Evolutionary conservation across 2,329 filamentous ascomycete species (phyloP).

Genomic region (Penicillium sclerotigenum): DNA sequence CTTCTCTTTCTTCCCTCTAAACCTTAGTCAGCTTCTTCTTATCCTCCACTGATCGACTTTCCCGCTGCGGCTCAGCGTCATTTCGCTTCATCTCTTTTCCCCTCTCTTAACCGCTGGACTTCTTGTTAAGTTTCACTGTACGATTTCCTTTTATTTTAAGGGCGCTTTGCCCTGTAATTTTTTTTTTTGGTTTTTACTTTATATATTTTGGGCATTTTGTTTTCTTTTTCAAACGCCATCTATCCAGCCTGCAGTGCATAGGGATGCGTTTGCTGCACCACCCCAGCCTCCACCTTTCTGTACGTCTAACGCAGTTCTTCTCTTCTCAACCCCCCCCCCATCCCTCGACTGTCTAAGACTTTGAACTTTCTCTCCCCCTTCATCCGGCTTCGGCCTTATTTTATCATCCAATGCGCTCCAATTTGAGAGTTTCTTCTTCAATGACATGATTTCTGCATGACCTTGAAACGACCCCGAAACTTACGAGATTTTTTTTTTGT

Average conservation of each 20-base stretch:
- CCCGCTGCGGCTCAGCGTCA: constrained; percentile 29
- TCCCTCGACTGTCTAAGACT: constrained; percentile 11
- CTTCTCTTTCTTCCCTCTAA: constrained; percentile 15
- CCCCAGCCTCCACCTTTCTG: constrained; percentile 23
- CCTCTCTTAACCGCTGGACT: constrained; percentile 10
- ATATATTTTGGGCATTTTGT: neutral
- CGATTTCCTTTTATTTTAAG: constrained; percentile 6
- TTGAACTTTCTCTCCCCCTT: constrained; percentile 30
- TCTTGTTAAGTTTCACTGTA: constrained; percentile 5
- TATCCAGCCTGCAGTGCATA: constrained; percentile 19
- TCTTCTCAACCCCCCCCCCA: constrained; percentile 8
- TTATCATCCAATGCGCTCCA: constrained; percentile 15
- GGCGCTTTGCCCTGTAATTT: constrained; percentile 8
- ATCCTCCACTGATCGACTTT: constrained; percentile 26
- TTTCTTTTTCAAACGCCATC: constrained; percentile 15
- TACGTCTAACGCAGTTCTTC: constrained; percentile 7
- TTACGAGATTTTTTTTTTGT: neutral
- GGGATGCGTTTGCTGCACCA: constrained; percentile 28
- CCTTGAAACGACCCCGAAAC: constrained; percentile 5
- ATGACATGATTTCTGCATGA: constrained; percentile 11
- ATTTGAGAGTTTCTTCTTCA: constrained; percentile 17
- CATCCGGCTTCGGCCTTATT: constrained; percentile 19
- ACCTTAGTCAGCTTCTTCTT: constrained; percentile 25
- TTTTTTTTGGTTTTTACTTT: constrained; percentile 14
- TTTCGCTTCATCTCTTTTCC: constrained; percentile 10